Evolutionary conservation across 129 eudicot genomes (phyloP).

Genomic region (Chrysanthemum lavandulifolium): DNA sequence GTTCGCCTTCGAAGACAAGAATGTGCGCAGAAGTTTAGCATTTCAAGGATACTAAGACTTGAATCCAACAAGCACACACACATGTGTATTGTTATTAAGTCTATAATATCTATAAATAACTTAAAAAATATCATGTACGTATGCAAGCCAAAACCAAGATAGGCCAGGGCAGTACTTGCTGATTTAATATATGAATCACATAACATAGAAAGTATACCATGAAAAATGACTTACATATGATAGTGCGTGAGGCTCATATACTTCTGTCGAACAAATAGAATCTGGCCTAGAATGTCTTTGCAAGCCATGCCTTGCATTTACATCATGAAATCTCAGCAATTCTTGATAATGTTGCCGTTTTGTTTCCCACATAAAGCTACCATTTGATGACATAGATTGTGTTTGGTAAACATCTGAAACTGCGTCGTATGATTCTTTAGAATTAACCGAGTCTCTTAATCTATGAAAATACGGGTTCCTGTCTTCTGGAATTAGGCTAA

Average conservation of each 20-base stretch:
- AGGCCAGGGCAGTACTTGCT: too few species aligned
- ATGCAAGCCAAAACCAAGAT: too few species aligned
- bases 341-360: slow-evolving; percentile 22
- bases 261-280: slow-evolving; percentile 38
- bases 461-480: slow-evolving; percentile 12
- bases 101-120: too few species aligned
- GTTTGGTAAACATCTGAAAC: slow-evolving; percentile 53
- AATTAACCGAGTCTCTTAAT: slow-evolving; percentile 2
- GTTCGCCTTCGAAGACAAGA: too few species aligned
- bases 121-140: too few species aligned
- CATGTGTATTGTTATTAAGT: too few species aligned
- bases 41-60: too few species aligned
- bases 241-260: slow-evolving; percentile 31
- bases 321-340: slow-evolving; percentile 17
- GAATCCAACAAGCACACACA: too few species aligned
- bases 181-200: not conserved
- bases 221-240: slow-evolving; percentile 45
- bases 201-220: not conserved
- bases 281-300: slow-evolving; percentile 28
- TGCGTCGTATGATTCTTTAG: slow-evolving; percentile 41
- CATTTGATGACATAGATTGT: slow-evolving; percentile 37
- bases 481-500: slow-evolving; percentile 34
- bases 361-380: slow-evolving; percentile 50
- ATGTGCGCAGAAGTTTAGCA: too few species aligned
- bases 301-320: not conserved